Base-by-base conservation (phyloP, 1,284 basidiomycete species). In the Pterulicium gracile region DNA sequence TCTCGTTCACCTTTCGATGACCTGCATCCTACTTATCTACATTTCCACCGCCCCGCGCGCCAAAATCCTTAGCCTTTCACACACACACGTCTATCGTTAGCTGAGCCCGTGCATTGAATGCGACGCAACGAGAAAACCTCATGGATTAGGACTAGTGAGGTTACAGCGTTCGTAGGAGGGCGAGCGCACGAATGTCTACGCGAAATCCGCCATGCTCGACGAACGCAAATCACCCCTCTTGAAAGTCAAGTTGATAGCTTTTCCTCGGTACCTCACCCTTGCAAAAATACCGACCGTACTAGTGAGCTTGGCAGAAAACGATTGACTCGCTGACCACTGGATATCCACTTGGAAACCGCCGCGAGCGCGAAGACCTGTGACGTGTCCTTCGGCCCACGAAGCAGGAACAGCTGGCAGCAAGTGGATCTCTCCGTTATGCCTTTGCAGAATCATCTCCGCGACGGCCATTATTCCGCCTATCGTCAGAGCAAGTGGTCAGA, bases 371-470 rank as follows among this genome's bases (percentile, higher is more conserved):
- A 55, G 44, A 0, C 54, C 54, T 19, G 20, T 52, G 15, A 52
- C 50, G 2, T 43, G 45, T 3, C 54, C 52, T 34, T 46, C 24
- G 2, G 15, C n/a, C 36, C 50, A 49, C 19, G 51, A 47, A 4
- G 41, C 12, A 12, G 54, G 54, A 10, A 55, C 44, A 19, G 54
- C 54, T 2, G 52, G 52, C 4, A 55, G 43, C 4, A 53, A 45
- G 43, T 55, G 54, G 13, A 55, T 51, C 41, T 52, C 54, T 2
- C 49, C 54, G 23, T 51, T 50, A n/a, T 55, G 54, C 14, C 50
- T 52, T 45, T 55, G 54, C 21, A 55, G 43, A 14, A 55, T 49
- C 27, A 53, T 47, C 44, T 55, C 54, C 14, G 51, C 48, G 2
- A 55, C 46, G 2, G 20, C 42, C 12, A n/a, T 24, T 13, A 21